These are phyloP conservation scores for Magnolia kwangsiensis DNA, from an alignment of 164 flowering plant genomes.

Conservation along the genomic window DNA sequence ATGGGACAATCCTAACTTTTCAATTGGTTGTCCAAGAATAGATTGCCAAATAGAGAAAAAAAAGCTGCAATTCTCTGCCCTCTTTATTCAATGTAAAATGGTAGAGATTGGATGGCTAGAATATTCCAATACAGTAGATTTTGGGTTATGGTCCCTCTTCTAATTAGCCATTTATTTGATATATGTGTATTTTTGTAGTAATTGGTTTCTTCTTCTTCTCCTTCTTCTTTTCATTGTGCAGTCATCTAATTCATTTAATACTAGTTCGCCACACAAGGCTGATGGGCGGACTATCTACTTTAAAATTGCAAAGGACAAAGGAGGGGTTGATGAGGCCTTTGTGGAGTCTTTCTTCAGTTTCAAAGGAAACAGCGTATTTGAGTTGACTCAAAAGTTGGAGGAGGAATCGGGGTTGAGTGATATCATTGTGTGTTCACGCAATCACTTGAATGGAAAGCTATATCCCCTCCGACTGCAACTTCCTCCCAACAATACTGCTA, in stretches of 20 bases:
- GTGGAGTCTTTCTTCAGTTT: slow-evolving; percentile 46
- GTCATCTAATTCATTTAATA: slow-evolving; percentile 50
- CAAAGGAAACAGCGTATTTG: slow-evolving; percentile 63
- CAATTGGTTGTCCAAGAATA: no score
- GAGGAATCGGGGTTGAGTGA: slow-evolving; percentile 64
- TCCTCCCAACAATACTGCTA: slow-evolving; percentile 74
- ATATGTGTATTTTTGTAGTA: background rate
- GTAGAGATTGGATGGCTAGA: background rate
- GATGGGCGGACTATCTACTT: slow-evolving; percentile 72
- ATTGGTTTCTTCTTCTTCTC: background rate
- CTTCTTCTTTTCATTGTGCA: slow-evolving; percentile 29
- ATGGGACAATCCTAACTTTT: no score
- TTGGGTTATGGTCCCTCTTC: background rate
- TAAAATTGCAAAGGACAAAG: slow-evolving; percentile 52
- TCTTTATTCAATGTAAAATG: background rate
- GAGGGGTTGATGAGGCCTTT: slow-evolving; percentile 42
- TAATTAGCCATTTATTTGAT: no score
- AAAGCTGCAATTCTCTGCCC: no score
- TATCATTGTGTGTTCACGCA: slow-evolving; percentile 64
- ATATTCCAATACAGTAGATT: background rate
- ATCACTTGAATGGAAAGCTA: slow-evolving; percentile 71
- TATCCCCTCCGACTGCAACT: slow-evolving; percentile 85
- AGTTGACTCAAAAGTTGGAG: slow-evolving; percentile 60
- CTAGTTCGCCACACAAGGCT: slow-evolving; percentile 45
- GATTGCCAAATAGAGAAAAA: no score